phyloP scores from a whole-genome alignment of 2,329 filamentous ascomycete genomes.

The Pyricularia pennisetigena region DNA sequence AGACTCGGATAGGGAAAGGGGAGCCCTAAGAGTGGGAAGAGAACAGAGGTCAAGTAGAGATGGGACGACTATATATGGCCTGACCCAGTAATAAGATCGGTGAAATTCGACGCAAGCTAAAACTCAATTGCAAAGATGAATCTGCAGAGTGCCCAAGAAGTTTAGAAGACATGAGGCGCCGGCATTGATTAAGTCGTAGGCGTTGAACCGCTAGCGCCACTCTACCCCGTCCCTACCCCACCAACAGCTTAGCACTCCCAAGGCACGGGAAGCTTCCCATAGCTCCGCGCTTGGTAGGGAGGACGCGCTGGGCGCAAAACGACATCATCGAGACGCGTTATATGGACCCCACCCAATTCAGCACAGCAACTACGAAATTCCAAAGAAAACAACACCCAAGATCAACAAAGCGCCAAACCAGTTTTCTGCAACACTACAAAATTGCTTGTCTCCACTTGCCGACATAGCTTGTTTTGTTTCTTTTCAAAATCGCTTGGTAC shows the following conservation, averaged over 20 bases:
- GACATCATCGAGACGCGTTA: background rate
- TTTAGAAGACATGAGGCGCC: background rate
- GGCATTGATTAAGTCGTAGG: too few species aligned
- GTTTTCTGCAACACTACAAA: background rate
- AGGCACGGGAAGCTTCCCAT: background rate
- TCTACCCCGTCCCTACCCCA: background rate
- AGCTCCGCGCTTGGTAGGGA: background rate
- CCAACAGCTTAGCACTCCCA: background rate
- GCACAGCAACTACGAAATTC: background rate
- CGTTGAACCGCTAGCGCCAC: background rate
- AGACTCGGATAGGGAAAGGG: too few species aligned
- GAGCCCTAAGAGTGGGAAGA: too few species aligned
- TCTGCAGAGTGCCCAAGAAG: too few species aligned
- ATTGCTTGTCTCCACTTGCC: background rate
- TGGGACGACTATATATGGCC: background rate
- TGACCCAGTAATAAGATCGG: background rate
- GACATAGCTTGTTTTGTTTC: background rate
- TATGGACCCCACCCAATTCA: background rate
- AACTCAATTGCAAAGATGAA: background rate
- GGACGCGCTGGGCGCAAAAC: background rate
- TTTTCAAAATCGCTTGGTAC: background rate
- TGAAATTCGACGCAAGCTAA: background rate
- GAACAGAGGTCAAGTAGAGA: background rate
- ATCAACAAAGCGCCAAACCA: background rate
- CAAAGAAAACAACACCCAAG: background rate